Conservation (phyloP, 208 protist species). For the Trypanosoma avium region DNA sequence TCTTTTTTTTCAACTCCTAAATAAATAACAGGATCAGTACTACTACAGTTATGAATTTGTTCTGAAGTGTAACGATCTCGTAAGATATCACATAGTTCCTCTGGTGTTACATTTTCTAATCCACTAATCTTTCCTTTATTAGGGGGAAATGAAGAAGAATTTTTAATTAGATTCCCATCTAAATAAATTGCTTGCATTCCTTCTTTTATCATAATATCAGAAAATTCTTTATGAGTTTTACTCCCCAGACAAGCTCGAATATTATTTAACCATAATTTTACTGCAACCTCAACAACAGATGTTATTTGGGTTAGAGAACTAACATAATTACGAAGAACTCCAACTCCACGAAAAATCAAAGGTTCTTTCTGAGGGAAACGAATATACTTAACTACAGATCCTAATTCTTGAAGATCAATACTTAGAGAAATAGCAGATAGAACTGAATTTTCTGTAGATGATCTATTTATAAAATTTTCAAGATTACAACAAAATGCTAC, state of each 20-base stretch:
- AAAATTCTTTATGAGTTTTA: constrained; percentile 41
- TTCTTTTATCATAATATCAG: constrained; percentile 44
- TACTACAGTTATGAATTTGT: constrained; percentile 10
- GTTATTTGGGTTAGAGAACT: constrained; percentile 40
- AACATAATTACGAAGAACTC: constrained; percentile 47
- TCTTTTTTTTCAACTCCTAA: constrained; percentile 10
- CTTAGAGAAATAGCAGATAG: constrained; percentile 51
- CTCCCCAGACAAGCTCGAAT: constrained; percentile 55
- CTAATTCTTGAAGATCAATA: constrained; percentile 53
- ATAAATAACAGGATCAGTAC: constrained; percentile 19
- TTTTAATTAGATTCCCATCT: constrained; percentile 44
- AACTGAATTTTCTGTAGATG: constrained; percentile 34
- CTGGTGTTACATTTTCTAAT: constrained; percentile 27
- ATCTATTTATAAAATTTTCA: constrained; percentile 61
- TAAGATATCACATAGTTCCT: constrained; percentile 38
- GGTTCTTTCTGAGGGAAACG: constrained; percentile 35
- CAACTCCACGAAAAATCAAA: constrained; percentile 56
- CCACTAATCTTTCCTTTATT: constrained; percentile 37
- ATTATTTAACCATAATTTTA: constrained; percentile 68
- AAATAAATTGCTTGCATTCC: constrained; percentile 42
- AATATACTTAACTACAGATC: constrained; percentile 37
- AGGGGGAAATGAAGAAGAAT: constrained; percentile 32
- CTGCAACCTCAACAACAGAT: constrained; percentile 43
- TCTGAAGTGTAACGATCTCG: constrained; percentile 27
- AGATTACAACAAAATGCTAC: constrained; percentile 70